Base-by-base conservation (phyloP, 495 filamentous ascomycete genomes). In the Aspergillus taichungensis region DNA sequence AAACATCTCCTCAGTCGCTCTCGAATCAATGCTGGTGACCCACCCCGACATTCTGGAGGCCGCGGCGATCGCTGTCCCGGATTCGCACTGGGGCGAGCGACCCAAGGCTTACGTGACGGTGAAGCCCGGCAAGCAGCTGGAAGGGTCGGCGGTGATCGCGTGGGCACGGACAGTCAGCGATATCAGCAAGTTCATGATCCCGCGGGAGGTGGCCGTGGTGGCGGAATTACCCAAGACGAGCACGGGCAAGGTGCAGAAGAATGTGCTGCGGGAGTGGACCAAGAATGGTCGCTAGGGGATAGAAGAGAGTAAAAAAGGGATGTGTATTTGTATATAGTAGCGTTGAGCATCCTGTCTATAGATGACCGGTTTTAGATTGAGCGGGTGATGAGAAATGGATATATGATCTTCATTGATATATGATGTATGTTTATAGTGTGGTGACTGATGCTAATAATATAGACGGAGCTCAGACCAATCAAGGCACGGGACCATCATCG, bases 201-300 rank as follows among this genome's bases (percentile, higher is more conserved):
- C 92, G 8, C 74, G 84, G 38, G 92, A 97, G 71, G 87, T 97
- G 1, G 88, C 94, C 66, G 72, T 98, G 42, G 80, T 98, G 29
- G 47, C 66, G 14, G 89, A 96, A 62, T 69, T 98, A 44, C 92
- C 92, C 9, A 97, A 98, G 77, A 98, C 94, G 24, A 89, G 84
- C 56, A 98, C 92, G 3, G 92, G 92, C 24, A 97, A 98, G 73
- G 69, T 98, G 42, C 83, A 86, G 76, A 98, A 98, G 76, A 97
- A 96, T 61, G 79, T 95, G 34, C 57, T 98, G 36, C 68, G 90
- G 48, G 85, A 88, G 56, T 91, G 88, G 91, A 84, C 84, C 4
- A 91, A 78, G 65, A 79, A 74, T 38, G 60, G 33, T 34, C 9
- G 33, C 4, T 24, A 24, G 18, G 4, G 18, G 18, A 24, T 34